Percentiles rank a stretch among this genome's conserved stretches.
Conservation (phyloP, 176 grass and related monocot genomes). For the Lolium multiflorum region DNA sequence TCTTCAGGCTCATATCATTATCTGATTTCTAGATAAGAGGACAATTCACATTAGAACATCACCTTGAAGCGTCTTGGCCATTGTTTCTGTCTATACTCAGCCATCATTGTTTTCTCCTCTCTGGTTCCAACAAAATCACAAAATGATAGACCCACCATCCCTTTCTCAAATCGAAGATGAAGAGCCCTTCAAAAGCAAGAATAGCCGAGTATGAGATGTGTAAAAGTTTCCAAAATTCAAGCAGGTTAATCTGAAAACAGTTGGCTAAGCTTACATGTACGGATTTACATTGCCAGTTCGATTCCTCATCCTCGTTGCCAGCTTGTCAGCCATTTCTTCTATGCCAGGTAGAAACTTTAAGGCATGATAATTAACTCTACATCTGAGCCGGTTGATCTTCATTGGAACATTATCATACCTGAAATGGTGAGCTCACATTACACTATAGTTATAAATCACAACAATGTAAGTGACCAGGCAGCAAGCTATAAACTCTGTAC, state of each 20-base stretch:
- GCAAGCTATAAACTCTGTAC: neutral
- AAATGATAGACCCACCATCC: no score
- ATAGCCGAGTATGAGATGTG: slow-evolving; percentile 12
- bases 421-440: slow-evolving; percentile 38
- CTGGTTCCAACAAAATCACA: no score
- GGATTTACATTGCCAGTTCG: slow-evolving; percentile 76
- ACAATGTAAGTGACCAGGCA: neutral
- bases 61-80: slow-evolving; percentile 98
- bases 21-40: slow-evolving; percentile 10
- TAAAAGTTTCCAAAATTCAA: slow-evolving; percentile 20
- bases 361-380: slow-evolving; percentile 98
- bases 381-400: slow-evolving; percentile 93
- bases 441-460: neutral
- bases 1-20: no score
- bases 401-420: slow-evolving; percentile 99
- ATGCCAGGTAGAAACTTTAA: slow-evolving; percentile 97
- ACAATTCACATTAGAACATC: slow-evolving; percentile 44
- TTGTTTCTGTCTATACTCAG: no score
- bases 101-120: no score
- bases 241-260: slow-evolving; percentile 4
- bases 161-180: no score
- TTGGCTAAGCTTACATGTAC: slow-evolving; percentile 70
- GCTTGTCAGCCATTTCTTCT: slow-evolving; percentile 95
- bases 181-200: slow-evolving; percentile 75
- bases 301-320: slow-evolving; percentile 88